Conservation (phyloP, 805 yeast genomes). For the Komagataella pastoris region DNA sequence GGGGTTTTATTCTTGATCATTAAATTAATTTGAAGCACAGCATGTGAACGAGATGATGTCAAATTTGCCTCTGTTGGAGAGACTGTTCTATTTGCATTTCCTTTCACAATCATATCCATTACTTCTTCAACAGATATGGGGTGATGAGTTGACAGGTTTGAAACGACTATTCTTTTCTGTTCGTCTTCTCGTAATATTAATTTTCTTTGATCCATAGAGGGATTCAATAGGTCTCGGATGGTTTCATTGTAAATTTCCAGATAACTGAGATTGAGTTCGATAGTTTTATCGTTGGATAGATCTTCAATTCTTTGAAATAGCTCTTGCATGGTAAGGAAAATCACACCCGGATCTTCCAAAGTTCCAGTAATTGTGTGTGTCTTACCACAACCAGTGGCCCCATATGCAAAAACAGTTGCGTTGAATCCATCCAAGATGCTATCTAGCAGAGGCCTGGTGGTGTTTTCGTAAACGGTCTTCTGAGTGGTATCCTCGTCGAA, state of each 20-base stretch:
- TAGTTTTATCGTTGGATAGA: constrained; percentile 34
- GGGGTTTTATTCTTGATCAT: constrained; percentile 43
- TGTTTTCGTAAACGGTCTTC: constrained; percentile 47
- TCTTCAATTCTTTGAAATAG: constrained; percentile 50
- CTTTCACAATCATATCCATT: constrained; percentile 61
- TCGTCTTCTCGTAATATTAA: constrained; percentile 62
- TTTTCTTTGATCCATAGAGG: constrained; percentile 28
- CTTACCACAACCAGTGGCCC: constrained; percentile 98
- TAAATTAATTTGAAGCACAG: constrained; percentile 75
- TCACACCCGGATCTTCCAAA: constrained; percentile 62
- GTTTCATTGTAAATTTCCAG: constrained; percentile 88
- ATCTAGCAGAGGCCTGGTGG: constrained; percentile 63
- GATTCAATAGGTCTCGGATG: constrained; percentile 64
- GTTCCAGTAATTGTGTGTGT: constrained; percentile 83
- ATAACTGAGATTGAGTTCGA: constrained; percentile 58
- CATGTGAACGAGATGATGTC: constrained; percentile 86
- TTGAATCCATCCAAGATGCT: constrained; percentile 75
- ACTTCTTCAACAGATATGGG: constrained; percentile 59
- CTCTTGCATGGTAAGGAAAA: constrained; percentile 67
- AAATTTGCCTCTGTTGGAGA: constrained; percentile 89
- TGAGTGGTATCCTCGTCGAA: constrained; percentile 60
- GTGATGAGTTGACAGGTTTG: constrained; percentile 51
- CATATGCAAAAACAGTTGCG: constrained; percentile 90
- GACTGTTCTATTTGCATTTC: constrained; percentile 66
- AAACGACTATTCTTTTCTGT: constrained; percentile 49